Conservation (phyloP, 768 basidiomycete species). For the Multifurca ochricompacta region DNA sequence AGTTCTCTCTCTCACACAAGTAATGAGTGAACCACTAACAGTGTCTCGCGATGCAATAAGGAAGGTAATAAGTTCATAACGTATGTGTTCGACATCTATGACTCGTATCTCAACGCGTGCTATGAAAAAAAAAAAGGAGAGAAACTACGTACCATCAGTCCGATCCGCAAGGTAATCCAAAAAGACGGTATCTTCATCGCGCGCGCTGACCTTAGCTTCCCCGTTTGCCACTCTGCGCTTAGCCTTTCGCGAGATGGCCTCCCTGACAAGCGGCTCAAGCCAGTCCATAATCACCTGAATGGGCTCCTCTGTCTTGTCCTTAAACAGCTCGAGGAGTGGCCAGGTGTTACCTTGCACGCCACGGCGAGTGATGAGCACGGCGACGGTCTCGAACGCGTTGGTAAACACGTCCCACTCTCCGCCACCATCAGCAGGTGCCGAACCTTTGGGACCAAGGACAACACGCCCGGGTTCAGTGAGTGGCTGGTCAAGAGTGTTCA, state of each 20-base stretch:
- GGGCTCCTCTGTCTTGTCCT: conserved; percentile 20
- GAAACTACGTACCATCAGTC: conserved; percentile 7
- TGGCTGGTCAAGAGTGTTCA: conserved; percentile 31
- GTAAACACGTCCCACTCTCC: conserved; percentile 18
- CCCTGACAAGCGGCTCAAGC: conserved; percentile 17
- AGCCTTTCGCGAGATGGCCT: conserved; percentile 11
- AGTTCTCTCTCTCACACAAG: neutral
- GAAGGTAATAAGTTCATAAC: conserved; percentile 20
- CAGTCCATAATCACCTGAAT: conserved; percentile 10
- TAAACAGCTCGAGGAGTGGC: conserved; percentile 20
- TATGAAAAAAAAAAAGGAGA: neutral
- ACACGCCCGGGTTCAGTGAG: conserved; percentile 34
- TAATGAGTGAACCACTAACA: conserved; percentile 9
- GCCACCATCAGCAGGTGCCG: conserved; percentile 12
- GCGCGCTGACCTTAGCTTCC: conserved; percentile 3
- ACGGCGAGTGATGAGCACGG: conserved; percentile 14
- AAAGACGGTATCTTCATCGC: conserved; percentile 17
- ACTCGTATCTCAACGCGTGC: neutral
- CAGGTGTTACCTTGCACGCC: conserved; percentile 17
- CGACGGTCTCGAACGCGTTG: conserved; percentile 15
- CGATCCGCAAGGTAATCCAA: conserved; percentile 17
- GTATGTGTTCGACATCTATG: conserved; percentile 20
- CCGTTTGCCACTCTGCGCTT: conserved; percentile 5
- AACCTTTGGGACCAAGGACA: conserved; percentile 18
- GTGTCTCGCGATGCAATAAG: conserved; percentile 21